Percentiles rank a stretch among this genome's conserved stretches.
phyloP scores from a whole-genome alignment of 768 basidiomycete species.

The Collybiopsis luxurians region DNA sequence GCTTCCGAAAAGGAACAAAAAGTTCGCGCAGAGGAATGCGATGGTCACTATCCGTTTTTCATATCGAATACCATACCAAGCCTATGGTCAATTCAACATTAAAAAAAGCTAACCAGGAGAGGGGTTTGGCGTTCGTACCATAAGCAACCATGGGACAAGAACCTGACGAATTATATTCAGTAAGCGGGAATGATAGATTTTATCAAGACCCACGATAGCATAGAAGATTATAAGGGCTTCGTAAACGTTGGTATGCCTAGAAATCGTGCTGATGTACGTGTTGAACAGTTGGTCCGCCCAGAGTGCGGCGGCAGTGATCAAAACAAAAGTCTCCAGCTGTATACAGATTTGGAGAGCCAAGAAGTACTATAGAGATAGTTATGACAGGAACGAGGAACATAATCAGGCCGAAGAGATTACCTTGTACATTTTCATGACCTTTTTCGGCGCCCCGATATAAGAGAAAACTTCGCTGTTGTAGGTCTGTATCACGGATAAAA shows the following conservation, averaged over 20 bases:
- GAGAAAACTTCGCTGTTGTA: conserved; percentile 49
- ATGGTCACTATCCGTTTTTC: conserved; percentile 42
- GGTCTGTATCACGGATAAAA: conserved; percentile 17
- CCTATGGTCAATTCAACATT: conserved; percentile 26
- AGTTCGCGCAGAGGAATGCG: conserved; percentile 39
- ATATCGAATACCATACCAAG: conserved; percentile 49
- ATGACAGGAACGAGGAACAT: no score
- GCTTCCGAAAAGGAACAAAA: conserved; percentile 36
- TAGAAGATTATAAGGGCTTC: conserved; percentile 43
- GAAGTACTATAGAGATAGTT: conserved; percentile 37
- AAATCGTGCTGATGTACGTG: conserved; percentile 41
- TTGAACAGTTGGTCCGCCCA: conserved; percentile 56
- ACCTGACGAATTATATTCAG: conserved; percentile 27
- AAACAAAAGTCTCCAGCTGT: conserved; percentile 52
- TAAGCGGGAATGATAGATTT: not conserved
- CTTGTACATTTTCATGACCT: conserved; percentile 49
- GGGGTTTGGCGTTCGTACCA: conserved; percentile 29
- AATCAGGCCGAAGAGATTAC: conserved; percentile 28
- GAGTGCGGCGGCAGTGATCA: conserved; percentile 47
- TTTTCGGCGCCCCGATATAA: conserved; percentile 49
- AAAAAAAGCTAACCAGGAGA: not conserved
- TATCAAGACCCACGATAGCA: conserved; percentile 32
- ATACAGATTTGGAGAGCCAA: conserved; percentile 52
- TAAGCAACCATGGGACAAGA: conserved; percentile 50
- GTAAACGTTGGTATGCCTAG: conserved; percentile 39